A percentile compares a stretch with the other conserved stretches of the same genome.
phyloP scores from a whole-genome alignment of 2,329 filamentous ascomycete species.

The Plectosphaerella sp. region DNA sequence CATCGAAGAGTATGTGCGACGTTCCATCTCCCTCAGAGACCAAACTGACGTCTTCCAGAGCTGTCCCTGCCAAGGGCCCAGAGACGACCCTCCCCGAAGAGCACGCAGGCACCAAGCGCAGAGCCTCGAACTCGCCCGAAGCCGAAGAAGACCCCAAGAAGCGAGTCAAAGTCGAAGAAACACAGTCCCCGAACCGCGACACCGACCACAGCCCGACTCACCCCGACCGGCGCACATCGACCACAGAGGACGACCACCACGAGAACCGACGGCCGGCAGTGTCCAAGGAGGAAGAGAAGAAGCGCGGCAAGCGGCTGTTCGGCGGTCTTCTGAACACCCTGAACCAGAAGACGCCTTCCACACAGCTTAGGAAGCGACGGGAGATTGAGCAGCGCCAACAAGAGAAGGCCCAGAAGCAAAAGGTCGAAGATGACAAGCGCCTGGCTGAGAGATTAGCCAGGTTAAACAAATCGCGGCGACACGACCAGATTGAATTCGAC shows the following conservation, averaged over 20 bases:
- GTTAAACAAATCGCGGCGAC: constrained; percentile 55
- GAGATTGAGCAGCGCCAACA: constrained; percentile 82
- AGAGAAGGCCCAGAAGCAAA: constrained; percentile 69
- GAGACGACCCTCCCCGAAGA: too few relatives aligned
- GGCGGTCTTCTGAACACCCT: constrained; percentile 75
- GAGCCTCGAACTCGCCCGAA: constrained; percentile 15
- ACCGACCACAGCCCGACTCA: constrained; percentile 7
- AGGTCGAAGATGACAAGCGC: constrained; percentile 64
- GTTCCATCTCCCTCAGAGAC: too few relatives aligned
- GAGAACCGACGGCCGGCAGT: constrained; percentile 21
- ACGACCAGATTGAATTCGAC: constrained; percentile 72
- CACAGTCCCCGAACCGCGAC: background rate
- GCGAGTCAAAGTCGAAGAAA: constrained; percentile 9
- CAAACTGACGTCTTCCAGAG: too few relatives aligned
- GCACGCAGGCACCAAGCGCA: background rate
- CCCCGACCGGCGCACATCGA: constrained; percentile 32
- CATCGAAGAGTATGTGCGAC: background rate
- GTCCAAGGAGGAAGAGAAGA: constrained; percentile 64
- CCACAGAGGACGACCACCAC: constrained; percentile 19
- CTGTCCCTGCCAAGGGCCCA: background rate
- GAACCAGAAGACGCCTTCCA: constrained; percentile 60
- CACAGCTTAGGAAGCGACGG: constrained; percentile 63
- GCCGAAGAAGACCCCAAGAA: constrained; percentile 12
- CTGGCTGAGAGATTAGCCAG: constrained; percentile 62
- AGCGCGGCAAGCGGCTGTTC: constrained; percentile 80